Base-by-base conservation (phyloP, 352 stramenopile genomes). In the Globisporangium uncinulatum region DNA sequence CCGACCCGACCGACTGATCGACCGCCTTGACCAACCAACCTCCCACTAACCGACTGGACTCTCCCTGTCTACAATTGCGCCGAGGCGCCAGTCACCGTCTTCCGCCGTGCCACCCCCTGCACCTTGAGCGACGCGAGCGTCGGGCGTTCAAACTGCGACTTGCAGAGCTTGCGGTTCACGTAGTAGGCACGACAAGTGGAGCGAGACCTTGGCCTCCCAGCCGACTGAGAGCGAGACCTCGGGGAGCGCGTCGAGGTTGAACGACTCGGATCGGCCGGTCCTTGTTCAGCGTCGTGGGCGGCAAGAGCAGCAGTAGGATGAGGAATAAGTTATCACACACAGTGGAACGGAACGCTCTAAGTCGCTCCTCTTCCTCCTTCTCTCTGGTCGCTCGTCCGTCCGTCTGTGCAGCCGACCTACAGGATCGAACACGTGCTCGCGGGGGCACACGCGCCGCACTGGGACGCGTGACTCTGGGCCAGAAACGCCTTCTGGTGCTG, bases 131-230 rank as follows among this genome's bases (percentile, higher is more conserved):
- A 92, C 54, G 84, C 84, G 50, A 94, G 76, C 60, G 84, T 92
- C 43, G 82, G 84, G 37, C 80, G 80, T 54, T 92, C 83, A 39
- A 8, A 37, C 32, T 9, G 32, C 32, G 32, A 37, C 32, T 92
- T 88, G 61, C 82, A 78, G 9, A 92, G 73, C 76, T 90, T 89
- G 59, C 82, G 83, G 70, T 94, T 94, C 50, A 92, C 80, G 66
- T 94, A 94, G 72, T 94, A 94, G 56, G 92, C 84, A 42, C 83
- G 83, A 17, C 84, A 80, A 17, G 82, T 94, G 8, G 83, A 92
- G 58, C 84, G 82, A 91, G 50, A 94, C 82, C 76, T 94, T 94
- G 61, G 84, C 84, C 58, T 92, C 83, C 84, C 84, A 94, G 36
- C 85, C 83, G n/a, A 87, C 74, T 1, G 85, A 83, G 39, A 94